Evolutionary conservation across 2,329 filamentous ascomycete genomes (phyloP).

Genomic region (Bretziella fagacearum): DNA sequence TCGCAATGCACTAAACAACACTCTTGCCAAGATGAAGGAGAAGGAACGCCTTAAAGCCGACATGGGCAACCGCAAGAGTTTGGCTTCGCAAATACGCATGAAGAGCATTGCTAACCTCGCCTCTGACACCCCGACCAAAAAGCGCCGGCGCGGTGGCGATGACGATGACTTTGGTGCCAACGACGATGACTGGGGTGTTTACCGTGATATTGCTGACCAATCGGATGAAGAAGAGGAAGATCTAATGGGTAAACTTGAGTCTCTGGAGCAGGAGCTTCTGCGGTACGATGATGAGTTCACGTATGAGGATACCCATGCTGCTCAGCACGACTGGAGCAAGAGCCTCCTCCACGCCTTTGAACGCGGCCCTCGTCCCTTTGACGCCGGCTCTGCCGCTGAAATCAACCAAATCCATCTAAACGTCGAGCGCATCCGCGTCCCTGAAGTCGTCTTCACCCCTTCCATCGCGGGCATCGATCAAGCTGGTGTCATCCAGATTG

Average conservation of each 20-base stretch:
- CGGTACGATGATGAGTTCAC: slow-evolving; percentile 76
- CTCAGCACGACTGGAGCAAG: slow-evolving; percentile 90
- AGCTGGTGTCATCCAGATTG: slow-evolving; percentile 82
- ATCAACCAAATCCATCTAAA: slow-evolving; percentile 86
- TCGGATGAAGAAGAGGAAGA: slow-evolving; percentile 85
- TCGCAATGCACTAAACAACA: slow-evolving; percentile 50
- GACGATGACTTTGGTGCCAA: slow-evolving; percentile 95
- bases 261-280: slow-evolving; percentile 69
- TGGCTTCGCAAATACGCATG: slow-evolving; percentile 94
- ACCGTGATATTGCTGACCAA: slow-evolving; percentile 77
- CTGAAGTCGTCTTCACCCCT: slow-evolving; percentile 84
- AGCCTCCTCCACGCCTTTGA: slow-evolving; percentile 78
- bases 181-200: slow-evolving; percentile 96
- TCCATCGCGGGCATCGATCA: slow-evolving; percentile 86
- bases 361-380: slow-evolving; percentile 73
- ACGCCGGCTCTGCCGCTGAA: slow-evolving; percentile 61
- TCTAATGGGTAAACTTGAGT: slow-evolving; percentile 52
- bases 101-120: slow-evolving; percentile 94
- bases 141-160: slow-evolving; percentile 70
- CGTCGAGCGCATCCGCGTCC: slow-evolving; percentile 85
- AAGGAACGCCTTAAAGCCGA: slow-evolving; percentile 86
- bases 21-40: slow-evolving; percentile 76
- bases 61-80: slow-evolving; percentile 86
- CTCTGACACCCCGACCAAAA: slow-evolving; percentile 70
- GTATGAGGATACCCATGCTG: slow-evolving; percentile 80